Evolutionary conservation across 495 filamentous ascomycete species (phyloP).

Genomic region (Letharia columbiana): DNA sequence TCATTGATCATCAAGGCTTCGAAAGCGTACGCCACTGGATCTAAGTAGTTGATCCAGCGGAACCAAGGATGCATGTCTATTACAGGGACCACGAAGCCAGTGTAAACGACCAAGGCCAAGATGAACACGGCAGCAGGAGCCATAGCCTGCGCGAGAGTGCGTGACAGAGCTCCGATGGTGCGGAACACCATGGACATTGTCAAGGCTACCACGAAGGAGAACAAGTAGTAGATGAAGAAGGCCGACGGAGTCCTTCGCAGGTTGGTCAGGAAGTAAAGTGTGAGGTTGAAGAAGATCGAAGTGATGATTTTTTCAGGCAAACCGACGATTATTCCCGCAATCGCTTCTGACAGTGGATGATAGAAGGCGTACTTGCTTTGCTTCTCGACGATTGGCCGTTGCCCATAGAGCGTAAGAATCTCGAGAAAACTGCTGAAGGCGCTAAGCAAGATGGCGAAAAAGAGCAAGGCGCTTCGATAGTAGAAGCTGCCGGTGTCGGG

Average conservation of each 20-base stretch:
- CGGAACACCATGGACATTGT: constrained; percentile 78
- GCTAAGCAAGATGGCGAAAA: constrained; percentile 82
- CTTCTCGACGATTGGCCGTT: constrained; percentile 89
- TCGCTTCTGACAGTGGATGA: constrained; percentile 79
- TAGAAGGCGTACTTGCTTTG: constrained; percentile 86
- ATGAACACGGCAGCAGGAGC: constrained; percentile 76
- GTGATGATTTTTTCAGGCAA: constrained; percentile 55
- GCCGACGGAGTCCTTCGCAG: constrained; percentile 65
- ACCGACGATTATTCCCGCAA: constrained; percentile 75
- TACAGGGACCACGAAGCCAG: constrained; percentile 78
- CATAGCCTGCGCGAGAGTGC: constrained; percentile 75
- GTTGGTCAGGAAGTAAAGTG: constrained; percentile 81
- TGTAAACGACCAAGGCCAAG: constrained; percentile 76
- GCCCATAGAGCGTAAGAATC: constrained; percentile 75
- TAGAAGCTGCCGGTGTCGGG: constrained; percentile 62
- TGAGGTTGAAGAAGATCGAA: constrained; percentile 54
- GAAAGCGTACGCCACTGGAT: constrained; percentile 80
- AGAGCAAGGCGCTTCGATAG: constrained; percentile 70
- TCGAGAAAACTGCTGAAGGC: constrained; percentile 73
- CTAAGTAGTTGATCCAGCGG: constrained; percentile 79
- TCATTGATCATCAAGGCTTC: constrained; percentile 89
- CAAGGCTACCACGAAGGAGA: constrained; percentile 58
- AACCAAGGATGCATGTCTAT: constrained; percentile 40
- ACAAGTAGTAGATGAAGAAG: constrained; percentile 76
- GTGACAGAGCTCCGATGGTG: constrained; percentile 68